phyloP scores from a whole-genome alignment of 345 rosid species.

The Chamaenerion angustifolium region DNA sequence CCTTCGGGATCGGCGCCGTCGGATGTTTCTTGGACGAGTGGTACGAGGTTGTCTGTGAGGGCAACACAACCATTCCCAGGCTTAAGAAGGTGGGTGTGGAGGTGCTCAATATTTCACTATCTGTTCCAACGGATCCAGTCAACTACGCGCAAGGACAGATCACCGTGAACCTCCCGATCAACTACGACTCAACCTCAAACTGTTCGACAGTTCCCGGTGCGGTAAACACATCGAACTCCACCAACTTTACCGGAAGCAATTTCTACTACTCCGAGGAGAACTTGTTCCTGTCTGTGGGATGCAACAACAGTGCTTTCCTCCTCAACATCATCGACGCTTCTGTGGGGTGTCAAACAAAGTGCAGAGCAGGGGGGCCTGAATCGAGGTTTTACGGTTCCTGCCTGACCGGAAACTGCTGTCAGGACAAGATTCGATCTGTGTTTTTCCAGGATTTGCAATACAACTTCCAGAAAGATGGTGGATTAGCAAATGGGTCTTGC shows the following conservation, averaged over 20 bases:
- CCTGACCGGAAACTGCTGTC: background rate
- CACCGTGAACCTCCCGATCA: background rate
- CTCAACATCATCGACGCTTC: background rate
- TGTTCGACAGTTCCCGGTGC: background rate
- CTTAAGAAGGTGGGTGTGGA: slow-evolving; percentile 3
- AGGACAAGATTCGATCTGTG: background rate
- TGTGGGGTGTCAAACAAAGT: background rate
- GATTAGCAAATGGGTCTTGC: background rate
- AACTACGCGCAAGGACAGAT: background rate
- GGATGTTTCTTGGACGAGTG: slow-evolving; percentile 8
- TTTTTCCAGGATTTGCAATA: background rate
- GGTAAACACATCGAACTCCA: no score
- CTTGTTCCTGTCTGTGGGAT: background rate
- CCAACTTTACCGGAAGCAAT: background rate
- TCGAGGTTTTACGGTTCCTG: background rate
- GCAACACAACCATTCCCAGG: background rate
- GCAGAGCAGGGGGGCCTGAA: background rate
- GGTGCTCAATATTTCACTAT: slow-evolving; percentile 7
- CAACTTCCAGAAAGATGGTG: background rate
- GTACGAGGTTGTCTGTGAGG: slow-evolving; percentile 9
- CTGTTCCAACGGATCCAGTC: no score
- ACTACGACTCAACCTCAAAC: background rate
- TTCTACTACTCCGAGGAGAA: slow-evolving; percentile 3
- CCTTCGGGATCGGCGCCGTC: background rate
- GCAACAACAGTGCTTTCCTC: background rate